Evolutionary conservation across 495 filamentous ascomycete species (phyloP), one percentile per base, ranked within the genome.

Genomic region (Poronia punctata): DNA sequence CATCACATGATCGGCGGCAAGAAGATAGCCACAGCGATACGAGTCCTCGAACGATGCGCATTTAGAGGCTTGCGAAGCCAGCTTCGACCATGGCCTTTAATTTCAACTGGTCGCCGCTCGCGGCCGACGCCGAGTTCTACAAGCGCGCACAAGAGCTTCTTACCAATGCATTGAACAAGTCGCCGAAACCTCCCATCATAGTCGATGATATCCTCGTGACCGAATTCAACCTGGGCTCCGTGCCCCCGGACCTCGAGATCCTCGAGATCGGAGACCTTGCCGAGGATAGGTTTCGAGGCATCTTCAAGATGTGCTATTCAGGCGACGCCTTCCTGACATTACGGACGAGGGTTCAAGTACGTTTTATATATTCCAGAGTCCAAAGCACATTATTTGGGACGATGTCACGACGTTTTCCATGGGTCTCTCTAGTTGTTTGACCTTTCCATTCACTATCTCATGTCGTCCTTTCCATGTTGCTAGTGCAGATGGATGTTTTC

Each of bases 71-170:
- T 19, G 25, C 17, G 38, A 17, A 20, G 45, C 30, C 37, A 18
- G 32, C 26, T 24, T 32, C 29, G 22, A 34, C 55, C 67, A 98
- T 98, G 92, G 90, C 92, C 48, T 98, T 98, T 80, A 96, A 95
- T 73, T 97, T 98, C 86, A 98, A 97, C 88, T 98, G 92, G 92
- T 95, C 88, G 75, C 92, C 92, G 58, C 77, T 98, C 51, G 88
- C 89, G 65, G 89, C 89, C 52, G 86, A 95, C 71, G 88, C 87
- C 59, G 72, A 72, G 39, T 93, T 93, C 68, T 93, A 93, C 64
- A 77, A 80, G 54, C 79, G 88, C 54, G 92, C 92, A 35, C 84
- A 89, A 59, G 89, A 95, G 51, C 85, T 97, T 55, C 76, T 98
- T 33, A 98, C 92, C 17, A 80, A 83, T 29, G 93, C 92, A 20